A percentile compares a stretch with the other conserved stretches of the same genome.
Evolutionary conservation across 1,284 basidiomycete species (phyloP).

Genomic region (Neonothopanus nambi): DNA sequence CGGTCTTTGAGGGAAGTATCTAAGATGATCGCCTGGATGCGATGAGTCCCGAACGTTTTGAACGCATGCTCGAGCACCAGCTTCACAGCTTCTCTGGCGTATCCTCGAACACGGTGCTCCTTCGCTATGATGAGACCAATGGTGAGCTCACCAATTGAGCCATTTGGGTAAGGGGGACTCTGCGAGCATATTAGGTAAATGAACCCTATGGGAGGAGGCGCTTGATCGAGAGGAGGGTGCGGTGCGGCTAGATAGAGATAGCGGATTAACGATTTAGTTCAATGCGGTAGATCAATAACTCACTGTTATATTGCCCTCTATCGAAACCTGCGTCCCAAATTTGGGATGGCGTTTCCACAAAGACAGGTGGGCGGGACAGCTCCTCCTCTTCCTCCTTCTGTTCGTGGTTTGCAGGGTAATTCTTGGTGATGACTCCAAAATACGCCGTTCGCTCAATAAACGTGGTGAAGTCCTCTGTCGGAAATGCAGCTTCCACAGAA

Average conservation of each 20-base stretch:
- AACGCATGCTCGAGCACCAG: constrained; percentile 50
- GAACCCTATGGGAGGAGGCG: too few relatives aligned
- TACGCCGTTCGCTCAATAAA: constrained; percentile 36
- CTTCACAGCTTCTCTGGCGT: constrained; percentile 45
- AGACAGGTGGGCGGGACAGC: neutral
- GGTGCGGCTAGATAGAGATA: too few relatives aligned
- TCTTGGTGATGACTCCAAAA: constrained; percentile 37
- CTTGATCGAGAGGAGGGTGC: too few relatives aligned
- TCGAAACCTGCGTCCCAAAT: too few relatives aligned
- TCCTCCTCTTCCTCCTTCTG: neutral
- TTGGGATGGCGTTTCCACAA: too few relatives aligned
- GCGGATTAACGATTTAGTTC: too few relatives aligned
- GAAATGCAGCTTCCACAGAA: constrained; percentile 37
- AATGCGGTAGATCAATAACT: too few relatives aligned
- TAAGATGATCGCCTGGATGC: constrained; percentile 54
- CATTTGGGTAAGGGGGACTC: constrained; percentile 17
- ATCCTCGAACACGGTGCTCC: constrained; percentile 38
- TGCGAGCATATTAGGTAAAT: constrained; percentile 42
- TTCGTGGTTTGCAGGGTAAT: constrained; percentile 5
- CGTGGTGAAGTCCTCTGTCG: constrained; percentile 37
- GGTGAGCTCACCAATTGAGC: constrained; percentile 44
- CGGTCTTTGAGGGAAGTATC: constrained; percentile 40
- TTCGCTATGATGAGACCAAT: constrained; percentile 50
- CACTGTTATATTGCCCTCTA: too few relatives aligned
- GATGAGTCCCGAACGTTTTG: constrained; percentile 47